phyloP scores from a whole-genome alignment of 1,284 basidiomycete species.

The Boletus semigastroideus region DNA sequence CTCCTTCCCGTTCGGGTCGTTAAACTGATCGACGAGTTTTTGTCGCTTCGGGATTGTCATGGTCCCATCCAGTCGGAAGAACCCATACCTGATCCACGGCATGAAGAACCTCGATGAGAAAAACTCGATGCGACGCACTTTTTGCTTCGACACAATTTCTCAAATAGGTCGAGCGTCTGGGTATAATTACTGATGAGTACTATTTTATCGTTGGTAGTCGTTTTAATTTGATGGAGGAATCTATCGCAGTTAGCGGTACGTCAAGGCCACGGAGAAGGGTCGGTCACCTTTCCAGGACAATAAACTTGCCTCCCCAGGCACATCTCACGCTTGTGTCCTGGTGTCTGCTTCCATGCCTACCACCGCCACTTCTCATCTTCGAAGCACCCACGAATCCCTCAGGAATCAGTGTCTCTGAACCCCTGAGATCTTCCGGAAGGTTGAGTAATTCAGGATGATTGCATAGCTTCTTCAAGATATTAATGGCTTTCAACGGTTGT shows the following conservation, averaged over 20 bases:
- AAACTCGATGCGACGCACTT: conserved; percentile 50
- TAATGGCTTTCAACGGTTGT: conserved; percentile 97
- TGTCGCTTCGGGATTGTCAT: conserved; percentile 95
- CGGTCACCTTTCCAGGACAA: conserved; percentile 86
- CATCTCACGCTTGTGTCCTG: conserved; percentile 58
- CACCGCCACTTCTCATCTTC: conserved; percentile 23
- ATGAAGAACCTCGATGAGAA: conserved; percentile 1
- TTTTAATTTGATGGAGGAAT: conserved; percentile 82
- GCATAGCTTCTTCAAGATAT: conserved; percentile 95
- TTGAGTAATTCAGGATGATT: conserved; percentile 96
- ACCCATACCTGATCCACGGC: conserved; percentile 72
- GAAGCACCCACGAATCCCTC: conserved; percentile 73
- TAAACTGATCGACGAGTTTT: conserved; percentile 97
- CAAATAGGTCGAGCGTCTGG: conserved; percentile 93
- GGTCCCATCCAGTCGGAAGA: conserved; percentile 90
- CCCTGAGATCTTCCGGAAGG: conserved; percentile 83
- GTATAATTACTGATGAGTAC: conserved; percentile 99
- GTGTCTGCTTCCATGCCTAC: conserved; percentile 44
- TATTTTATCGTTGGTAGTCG: conserved; percentile 93
- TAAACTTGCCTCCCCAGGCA: conserved; percentile 89
- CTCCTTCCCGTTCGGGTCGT: conserved; percentile 92
- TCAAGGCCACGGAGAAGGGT: not conserved
- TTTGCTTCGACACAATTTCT: conserved; percentile 81
- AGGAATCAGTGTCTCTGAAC: conserved; percentile 83
- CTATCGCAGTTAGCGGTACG: conserved; percentile 38